phyloP scores from a whole-genome alignment of 768 basidiomycete species.

The Lactarius sp. region DNA sequence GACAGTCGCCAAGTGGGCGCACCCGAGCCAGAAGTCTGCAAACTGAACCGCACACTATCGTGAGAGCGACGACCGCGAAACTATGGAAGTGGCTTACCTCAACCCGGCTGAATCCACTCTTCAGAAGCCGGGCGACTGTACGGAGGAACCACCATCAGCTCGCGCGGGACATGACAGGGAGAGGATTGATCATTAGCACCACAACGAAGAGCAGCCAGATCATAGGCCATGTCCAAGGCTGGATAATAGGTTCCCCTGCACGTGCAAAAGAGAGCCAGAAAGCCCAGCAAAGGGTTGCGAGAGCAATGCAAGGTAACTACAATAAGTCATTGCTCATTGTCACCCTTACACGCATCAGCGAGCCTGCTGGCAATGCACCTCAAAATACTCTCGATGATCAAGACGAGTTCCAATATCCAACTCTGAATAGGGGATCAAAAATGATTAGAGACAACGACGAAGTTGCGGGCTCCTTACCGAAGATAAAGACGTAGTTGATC shows the following conservation, averaged over 20 bases:
- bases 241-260: slow-evolving; percentile 48
- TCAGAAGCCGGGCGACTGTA: slow-evolving; percentile 54
- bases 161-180: slow-evolving; percentile 56
- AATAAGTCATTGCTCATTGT: not conserved
- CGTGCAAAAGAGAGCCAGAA: slow-evolving; percentile 81
- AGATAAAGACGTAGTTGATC: slow-evolving; percentile 94
- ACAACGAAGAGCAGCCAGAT: slow-evolving; percentile 69
- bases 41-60: slow-evolving; percentile 42
- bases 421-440: not conserved
- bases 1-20: slow-evolving; percentile 27
- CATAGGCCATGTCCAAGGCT: slow-evolving; percentile 73
- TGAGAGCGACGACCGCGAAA: not conserved
- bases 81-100: slow-evolving; percentile 48
- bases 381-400: slow-evolving; percentile 75
- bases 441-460: not conserved
- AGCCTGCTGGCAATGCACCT: slow-evolving; percentile 37
- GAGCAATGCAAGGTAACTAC: slow-evolving; percentile 77
- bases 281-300: slow-evolving; percentile 66
- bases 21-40: slow-evolving; percentile 89
- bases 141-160: slow-evolving; percentile 81
- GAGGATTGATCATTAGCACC: slow-evolving; percentile 66
- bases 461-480: slow-evolving; percentile 46
- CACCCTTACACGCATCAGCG: not conserved
- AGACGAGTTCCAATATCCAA: slow-evolving; percentile 22
- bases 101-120: slow-evolving; percentile 66